Evolutionary conservation across 1,284 basidiomycete species (phyloP), one percentile per base, ranked within the genome.

Genomic region (Stereum hirsutum): DNA sequence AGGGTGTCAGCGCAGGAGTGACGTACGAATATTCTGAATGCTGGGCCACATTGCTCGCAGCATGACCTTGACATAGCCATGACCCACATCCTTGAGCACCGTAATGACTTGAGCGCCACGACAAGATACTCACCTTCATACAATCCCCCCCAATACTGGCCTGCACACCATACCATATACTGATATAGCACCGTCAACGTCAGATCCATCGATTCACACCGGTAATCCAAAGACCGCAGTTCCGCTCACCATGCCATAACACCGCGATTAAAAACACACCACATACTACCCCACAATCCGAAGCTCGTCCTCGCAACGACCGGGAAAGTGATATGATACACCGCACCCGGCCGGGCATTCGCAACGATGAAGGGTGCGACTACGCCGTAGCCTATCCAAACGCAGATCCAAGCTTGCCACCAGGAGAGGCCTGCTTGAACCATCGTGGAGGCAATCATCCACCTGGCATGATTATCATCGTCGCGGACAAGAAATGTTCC

Each of bases 351-450:
- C 21, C 86, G 74, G n/a, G 85, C 88, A 51, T 89, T 89, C 48
- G 85, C 61, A 21, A 83, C 82, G 46, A 92, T 74, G 60, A 93
- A 81, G 1, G 79, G 78, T 0, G 82, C 81, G 17, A 81, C 79
- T 37, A 83, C 56, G 0, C 70, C 68, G 57, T 90, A 92, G 1
- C 87, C 88, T 40, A 89, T 57, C 73, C 81, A 86, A 14, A 87
- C 82, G 53, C 80, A 78, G 31, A 86, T 68, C 82, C 81, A 86
- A 10, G 84, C 79, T 57, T 88, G 83, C 84, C 84, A 89, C 85
- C 85, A 89, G 0, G 77, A 81, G 20, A 90, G 68, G 3, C 84
- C 84, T 8, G 79, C 64, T 44, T 79, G 74, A 34, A 84, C 77
- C 82, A 89, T 86, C 5, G 81, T 81, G 14, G 79, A 81, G 0